Base-by-base conservation (phyloP, 805 yeast species). In the Starmera pachycereana region DNA sequence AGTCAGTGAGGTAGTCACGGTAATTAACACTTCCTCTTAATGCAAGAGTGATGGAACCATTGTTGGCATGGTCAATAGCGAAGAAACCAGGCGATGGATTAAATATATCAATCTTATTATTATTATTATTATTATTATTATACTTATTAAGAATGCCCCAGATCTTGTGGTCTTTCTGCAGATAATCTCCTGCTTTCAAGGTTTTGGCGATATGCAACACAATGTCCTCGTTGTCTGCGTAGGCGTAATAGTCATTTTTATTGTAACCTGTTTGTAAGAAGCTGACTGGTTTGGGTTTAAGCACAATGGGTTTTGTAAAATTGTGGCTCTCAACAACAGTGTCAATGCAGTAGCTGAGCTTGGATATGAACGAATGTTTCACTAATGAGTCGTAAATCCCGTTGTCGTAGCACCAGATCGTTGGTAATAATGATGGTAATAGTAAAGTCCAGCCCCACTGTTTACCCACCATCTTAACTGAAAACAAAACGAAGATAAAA, bases 11-110 rank as follows among this genome's bases (percentile, higher is more conserved):
- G 78, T 84, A 75, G 50, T 84, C 90, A 37, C 65, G 62, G 11
- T 66, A 53, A 12, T 78, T 68, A 1, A 76, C 61, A 0, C 86
- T 73, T 6, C 92, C 92, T 58, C 85, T 67, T 45, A 78, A 75
- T 0, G 69, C 72, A 36, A 81, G 51, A 5, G 75, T 56, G 7
- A 82, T 59, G 29, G 71, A 64, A 33, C 68, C 57, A 31, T 57
- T 52, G 2, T 50, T 51, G 19, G 37, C 34, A 45, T 68, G 72
- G 53, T 78, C 83, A 12, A 71, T 59, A 8, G 76, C 74, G 32
- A 74, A 65, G 52, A 61, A 72, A 0, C 87, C 86, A 7, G 39
- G 46, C 2, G 50, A 35, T 2, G 18, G 22, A 10, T 33, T 30
- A n/a, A 30, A 3, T 4, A 13, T 16, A 4, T 16, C 18, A 6